A percentile compares a stretch with the other conserved stretches of the same genome.
Conservation (phyloP, 2,329 filamentous ascomycete genomes). For the Neophaeococcomyces mojaviensis region DNA sequence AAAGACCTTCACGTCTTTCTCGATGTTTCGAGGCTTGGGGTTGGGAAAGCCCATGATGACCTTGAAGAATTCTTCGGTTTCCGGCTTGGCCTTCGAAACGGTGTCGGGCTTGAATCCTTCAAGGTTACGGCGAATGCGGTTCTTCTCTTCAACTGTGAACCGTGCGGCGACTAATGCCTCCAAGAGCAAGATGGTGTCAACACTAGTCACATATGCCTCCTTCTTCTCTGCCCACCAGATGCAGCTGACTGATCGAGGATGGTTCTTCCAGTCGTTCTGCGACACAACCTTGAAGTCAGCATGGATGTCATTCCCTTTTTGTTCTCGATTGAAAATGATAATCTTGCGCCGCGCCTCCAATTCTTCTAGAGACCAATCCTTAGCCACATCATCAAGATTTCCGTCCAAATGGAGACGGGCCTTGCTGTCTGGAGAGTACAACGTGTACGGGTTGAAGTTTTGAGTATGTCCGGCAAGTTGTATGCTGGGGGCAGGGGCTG, state of each 20-base stretch:
- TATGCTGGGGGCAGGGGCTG: slow-evolving; percentile 41
- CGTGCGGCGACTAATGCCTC: slow-evolving; percentile 79
- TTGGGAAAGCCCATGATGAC: slow-evolving; percentile 96
- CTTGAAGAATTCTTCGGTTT: slow-evolving; percentile 97
- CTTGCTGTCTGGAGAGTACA: slow-evolving; percentile 64
- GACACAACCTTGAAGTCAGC: slow-evolving; percentile 73
- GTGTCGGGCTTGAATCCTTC: slow-evolving; percentile 90
- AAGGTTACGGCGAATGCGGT: slow-evolving; percentile 88
- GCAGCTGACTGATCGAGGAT: slow-evolving; percentile 92
- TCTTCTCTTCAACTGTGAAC: slow-evolving; percentile 97
- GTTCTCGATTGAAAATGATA: slow-evolving; percentile 78
- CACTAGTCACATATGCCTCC: slow-evolving; percentile 89
- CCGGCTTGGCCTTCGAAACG: slow-evolving; percentile 83
- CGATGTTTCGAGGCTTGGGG: slow-evolving; percentile 93
- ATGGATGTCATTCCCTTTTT: slow-evolving; percentile 72
- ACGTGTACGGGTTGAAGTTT: slow-evolving; percentile 66
- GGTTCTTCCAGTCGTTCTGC: slow-evolving; percentile 67
- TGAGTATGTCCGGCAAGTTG: slow-evolving; percentile 33
- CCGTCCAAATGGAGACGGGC: slow-evolving; percentile 78
- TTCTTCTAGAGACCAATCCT: slow-evolving; percentile 77
- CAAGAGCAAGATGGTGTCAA: slow-evolving; percentile 91
- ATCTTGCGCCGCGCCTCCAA: slow-evolving; percentile 70
- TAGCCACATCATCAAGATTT: slow-evolving; percentile 75
- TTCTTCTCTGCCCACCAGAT: slow-evolving; percentile 92
- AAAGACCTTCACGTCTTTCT: slow-evolving; percentile 99